Evolutionary conservation across 2,329 filamentous ascomycete genomes (phyloP).

Genomic region (Rutstroemia sp.): DNA sequence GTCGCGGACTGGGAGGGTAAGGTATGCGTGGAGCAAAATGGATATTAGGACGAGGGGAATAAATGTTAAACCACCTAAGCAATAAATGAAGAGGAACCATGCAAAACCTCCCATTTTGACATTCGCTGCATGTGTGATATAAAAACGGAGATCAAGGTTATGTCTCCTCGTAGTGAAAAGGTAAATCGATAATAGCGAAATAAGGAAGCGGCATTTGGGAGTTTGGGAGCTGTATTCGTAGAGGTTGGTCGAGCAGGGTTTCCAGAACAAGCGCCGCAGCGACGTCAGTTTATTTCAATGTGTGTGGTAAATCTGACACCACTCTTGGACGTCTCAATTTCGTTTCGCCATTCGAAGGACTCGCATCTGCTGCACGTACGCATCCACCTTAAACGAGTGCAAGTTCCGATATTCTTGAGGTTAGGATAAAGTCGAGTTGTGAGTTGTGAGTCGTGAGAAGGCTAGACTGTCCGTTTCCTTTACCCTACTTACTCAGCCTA

Average conservation of each 20-base stretch:
- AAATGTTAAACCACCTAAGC: constrained; percentile 84
- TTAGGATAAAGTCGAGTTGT: too few species aligned
- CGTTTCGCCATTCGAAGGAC: too few species aligned
- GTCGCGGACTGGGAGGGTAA: constrained; percentile 53
- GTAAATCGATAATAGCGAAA: neutral
- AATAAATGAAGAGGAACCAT: constrained; percentile 65
- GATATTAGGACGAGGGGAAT: constrained; percentile 61
- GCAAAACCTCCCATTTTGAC: constrained; percentile 22
- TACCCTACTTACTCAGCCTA: too few species aligned
- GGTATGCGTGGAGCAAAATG: constrained; percentile 59
- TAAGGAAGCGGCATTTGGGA: neutral
- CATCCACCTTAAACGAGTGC: too few species aligned
- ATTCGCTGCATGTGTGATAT: constrained; percentile 7
- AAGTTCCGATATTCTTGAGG: too few species aligned
- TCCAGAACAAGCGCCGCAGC: neutral
- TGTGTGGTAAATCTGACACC: too few species aligned
- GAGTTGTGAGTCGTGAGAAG: too few species aligned
- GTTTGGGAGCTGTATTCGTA: neutral
- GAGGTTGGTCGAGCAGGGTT: constrained; percentile 1
- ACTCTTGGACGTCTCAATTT: too few species aligned
- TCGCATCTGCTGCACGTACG: too few species aligned
- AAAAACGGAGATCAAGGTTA: neutral
- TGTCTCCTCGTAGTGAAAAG: neutral
- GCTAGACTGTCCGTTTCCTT: too few species aligned
- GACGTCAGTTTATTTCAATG: neutral